A percentile compares a stretch with the other conserved stretches of the same genome.
Conservation (phyloP, 1,284 basidiomycete species). For the Blastosporella zonata region DNA sequence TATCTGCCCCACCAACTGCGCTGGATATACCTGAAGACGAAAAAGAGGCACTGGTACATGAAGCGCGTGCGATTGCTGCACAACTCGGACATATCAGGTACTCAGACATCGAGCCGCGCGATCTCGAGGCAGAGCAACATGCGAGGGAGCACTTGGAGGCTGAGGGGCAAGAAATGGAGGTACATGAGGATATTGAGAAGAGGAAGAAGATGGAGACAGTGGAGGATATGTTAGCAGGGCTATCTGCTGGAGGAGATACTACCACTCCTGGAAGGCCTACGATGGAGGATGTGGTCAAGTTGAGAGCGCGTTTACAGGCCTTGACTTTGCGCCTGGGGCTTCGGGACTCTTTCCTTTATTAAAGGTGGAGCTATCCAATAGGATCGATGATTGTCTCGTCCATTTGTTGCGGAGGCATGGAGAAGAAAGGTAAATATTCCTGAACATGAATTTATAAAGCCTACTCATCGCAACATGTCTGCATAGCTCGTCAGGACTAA, state of each 20-base stretch:
- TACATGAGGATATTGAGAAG: slow-evolving; percentile 40
- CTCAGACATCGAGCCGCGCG: slow-evolving; percentile 64
- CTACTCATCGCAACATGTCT: no score
- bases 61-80: slow-evolving; percentile 51
- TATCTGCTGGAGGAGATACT: slow-evolving; percentile 28
- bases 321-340: slow-evolving; percentile 36
- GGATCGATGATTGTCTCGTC: not conserved
- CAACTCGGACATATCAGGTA: slow-evolving; percentile 59
- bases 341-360: slow-evolving; percentile 17
- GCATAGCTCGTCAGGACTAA: no score
- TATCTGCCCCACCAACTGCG: slow-evolving; percentile 20
- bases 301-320: slow-evolving; percentile 39
- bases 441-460: no score
- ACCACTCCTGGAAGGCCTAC: slow-evolving; percentile 30
- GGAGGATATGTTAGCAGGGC: slow-evolving; percentile 51
- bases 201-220: slow-evolving; percentile 50
- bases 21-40: slow-evolving; percentile 11
- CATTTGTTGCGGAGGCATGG: not conserved
- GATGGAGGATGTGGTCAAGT: slow-evolving; percentile 37
- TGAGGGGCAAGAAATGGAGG: slow-evolving; percentile 33
- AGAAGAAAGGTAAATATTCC: not conserved
- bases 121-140: slow-evolving; percentile 71
- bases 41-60: slow-evolving; percentile 25
- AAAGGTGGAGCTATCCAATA: not conserved
- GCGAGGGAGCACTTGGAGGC: slow-evolving; percentile 57